Percentiles rank a stretch among this genome's conserved stretches.
Evolutionary conservation across 805 yeast genomes (phyloP).

Genomic region (Barnettozyma siamensis): DNA sequence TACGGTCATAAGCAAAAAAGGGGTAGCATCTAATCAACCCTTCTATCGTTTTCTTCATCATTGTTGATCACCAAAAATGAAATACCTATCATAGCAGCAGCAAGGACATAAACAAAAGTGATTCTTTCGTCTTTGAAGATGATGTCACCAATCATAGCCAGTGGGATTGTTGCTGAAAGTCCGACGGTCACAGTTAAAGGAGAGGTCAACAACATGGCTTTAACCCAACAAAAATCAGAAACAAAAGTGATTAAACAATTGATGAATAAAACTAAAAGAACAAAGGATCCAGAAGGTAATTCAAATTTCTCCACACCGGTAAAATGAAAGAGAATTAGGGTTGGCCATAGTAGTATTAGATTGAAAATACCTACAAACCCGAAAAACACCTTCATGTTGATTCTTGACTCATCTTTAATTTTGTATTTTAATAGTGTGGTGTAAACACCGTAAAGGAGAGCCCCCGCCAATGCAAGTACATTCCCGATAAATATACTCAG

Average conservation of each 20-base stretch:
- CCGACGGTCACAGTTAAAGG: slow-evolving; percentile 97
- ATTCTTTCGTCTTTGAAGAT: slow-evolving; percentile 59
- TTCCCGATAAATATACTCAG: slow-evolving; percentile 58
- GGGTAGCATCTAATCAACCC: slow-evolving; percentile 11
- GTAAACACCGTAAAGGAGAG: slow-evolving; percentile 86
- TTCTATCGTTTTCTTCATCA: slow-evolving; percentile 61
- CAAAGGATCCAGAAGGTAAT: slow-evolving; percentile 51
- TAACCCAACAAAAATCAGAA: slow-evolving; percentile 93
- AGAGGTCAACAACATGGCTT: slow-evolving; percentile 87
- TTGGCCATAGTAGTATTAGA: slow-evolving; percentile 73
- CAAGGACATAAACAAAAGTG: slow-evolving; percentile 60
- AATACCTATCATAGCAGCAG: slow-evolving; percentile 73
- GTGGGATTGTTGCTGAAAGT: slow-evolving; percentile 84
- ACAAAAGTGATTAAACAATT: slow-evolving; percentile 78
- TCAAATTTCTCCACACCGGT: slow-evolving; percentile 65
- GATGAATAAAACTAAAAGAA: slow-evolving; percentile 46
- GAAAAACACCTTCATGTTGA: slow-evolving; percentile 84
- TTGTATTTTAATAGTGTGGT: slow-evolving; percentile 75
- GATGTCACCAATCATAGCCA: slow-evolving; percentile 90
- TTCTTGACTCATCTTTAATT: slow-evolving; percentile 65
- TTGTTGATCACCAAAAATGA: slow-evolving; percentile 82
- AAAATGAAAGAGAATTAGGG: slow-evolving; percentile 58
- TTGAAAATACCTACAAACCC: slow-evolving; percentile 93
- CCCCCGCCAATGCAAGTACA: slow-evolving; percentile 73
- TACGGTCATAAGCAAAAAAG: not conserved